Percentiles rank a stretch among this genome's conserved stretches.
These are phyloP conservation scores for Thalassiosira hispida DNA, from an alignment of 352 stramenopile species.

Conservation along the genomic window DNA sequence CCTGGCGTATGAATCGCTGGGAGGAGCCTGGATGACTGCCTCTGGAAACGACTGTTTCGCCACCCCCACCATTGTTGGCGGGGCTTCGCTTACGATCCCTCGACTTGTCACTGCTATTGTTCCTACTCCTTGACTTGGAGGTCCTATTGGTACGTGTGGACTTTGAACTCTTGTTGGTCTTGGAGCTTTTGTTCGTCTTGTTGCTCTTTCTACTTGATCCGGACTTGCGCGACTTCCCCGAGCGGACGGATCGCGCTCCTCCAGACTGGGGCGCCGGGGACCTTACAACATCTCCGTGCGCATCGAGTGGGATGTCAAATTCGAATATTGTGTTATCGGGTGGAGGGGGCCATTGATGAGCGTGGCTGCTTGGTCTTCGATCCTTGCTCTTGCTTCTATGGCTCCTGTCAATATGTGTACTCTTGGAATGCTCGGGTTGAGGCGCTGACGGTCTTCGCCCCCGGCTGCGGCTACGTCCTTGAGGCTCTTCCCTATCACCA, in stretches of 20 bases:
- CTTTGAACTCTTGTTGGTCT: conserved; percentile 22
- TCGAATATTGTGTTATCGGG: conserved; percentile 47
- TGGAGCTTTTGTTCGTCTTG: conserved; percentile 15
- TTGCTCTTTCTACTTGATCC: conserved; percentile 12
- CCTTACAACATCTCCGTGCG: conserved; percentile 2
- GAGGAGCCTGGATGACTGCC: neutral
- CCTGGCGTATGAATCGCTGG: conserved; percentile 17
- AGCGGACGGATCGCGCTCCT: neutral
- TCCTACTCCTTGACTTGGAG: conserved; percentile 23
- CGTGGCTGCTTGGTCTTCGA: neutral
- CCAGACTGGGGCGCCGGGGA: no score
- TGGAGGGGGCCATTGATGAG: neutral
- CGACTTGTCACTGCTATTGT: neutral
- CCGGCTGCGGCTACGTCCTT: neutral
- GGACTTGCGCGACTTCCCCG: conserved; percentile 13
- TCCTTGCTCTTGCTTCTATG: neutral
- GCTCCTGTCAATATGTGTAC: neutral
- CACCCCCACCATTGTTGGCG: neutral
- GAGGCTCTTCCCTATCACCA: neutral
- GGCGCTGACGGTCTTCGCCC: neutral
- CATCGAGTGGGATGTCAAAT: conserved; percentile 55
- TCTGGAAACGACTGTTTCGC: neutral
- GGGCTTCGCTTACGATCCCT: neutral
- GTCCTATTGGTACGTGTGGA: conserved; percentile 30
- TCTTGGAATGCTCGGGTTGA: no score